A percentile compares a stretch with the other conserved stretches of the same genome.
Conservation (phyloP, 306 rosid genomes). For the Vigna hirtella region DNA sequence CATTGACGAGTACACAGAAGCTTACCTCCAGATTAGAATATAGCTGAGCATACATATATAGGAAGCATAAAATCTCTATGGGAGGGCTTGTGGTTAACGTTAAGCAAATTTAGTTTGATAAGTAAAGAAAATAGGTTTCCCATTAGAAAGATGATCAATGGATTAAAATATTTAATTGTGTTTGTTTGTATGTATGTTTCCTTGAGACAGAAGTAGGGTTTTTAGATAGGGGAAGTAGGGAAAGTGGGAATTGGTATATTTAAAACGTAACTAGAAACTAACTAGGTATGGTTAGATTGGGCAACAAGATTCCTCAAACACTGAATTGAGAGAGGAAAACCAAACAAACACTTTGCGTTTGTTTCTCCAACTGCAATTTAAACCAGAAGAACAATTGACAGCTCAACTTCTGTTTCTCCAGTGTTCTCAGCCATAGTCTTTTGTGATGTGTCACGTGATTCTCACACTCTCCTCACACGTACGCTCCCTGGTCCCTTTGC, state of each 20-base stretch:
- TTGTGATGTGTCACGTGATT: constrained; percentile 69
- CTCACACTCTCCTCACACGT: constrained; percentile 63
- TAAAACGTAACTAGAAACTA: neutral
- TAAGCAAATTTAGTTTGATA: neutral
- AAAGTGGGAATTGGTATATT: constrained; percentile 44
- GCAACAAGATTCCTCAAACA: constrained; percentile 50
- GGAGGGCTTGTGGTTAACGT: too few relatives aligned
- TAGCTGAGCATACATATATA: constrained; percentile 3
- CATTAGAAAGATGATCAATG: too few relatives aligned
- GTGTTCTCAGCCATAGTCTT: constrained; percentile 13
- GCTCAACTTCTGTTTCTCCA: constrained; percentile 52
- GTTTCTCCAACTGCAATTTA: constrained; percentile 60
- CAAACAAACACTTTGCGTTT: constrained; percentile 48
- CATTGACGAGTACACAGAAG: constrained; percentile 26
- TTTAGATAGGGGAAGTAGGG: constrained; percentile 18
- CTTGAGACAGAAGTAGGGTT: constrained; percentile 1
- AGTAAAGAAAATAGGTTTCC: neutral
- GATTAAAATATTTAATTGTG: neutral
- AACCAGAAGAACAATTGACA: constrained; percentile 65
- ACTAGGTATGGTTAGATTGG: constrained; percentile 12
- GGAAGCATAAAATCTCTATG: too few relatives aligned
- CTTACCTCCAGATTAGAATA: constrained; percentile 10
- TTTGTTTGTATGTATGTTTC: constrained; percentile 7
- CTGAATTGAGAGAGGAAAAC: constrained; percentile 47
- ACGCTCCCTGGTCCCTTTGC: constrained; percentile 36